Conservation (phyloP, 176 grass and related monocot genomes). For the Bromus sterilis region DNA sequence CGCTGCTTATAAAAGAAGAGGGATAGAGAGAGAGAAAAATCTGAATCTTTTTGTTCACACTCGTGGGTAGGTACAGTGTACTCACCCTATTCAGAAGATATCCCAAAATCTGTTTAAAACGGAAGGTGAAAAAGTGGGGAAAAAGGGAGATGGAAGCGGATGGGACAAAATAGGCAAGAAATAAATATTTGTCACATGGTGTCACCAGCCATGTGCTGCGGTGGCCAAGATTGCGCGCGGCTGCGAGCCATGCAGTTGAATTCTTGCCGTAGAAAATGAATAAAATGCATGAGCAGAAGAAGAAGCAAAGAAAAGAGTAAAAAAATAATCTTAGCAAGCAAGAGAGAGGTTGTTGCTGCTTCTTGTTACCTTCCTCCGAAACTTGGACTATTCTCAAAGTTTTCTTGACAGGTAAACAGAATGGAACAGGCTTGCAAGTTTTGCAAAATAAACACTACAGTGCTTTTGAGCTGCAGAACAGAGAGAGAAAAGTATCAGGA, state of each 20-base stretch:
- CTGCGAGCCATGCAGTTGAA: not conserved
- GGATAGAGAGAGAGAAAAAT: not conserved
- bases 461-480: not conserved
- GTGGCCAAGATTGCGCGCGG: not conserved
- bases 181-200: constrained; percentile 24
- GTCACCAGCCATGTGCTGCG: not conserved
- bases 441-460: not conserved
- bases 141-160: not conserved
- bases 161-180: constrained; percentile 1
- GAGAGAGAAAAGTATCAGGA: not conserved
- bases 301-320: not conserved
- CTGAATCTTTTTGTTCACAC: constrained; percentile 31
- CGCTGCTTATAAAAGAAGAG: not conserved
- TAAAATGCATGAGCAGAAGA: not conserved
- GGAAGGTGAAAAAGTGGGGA: not conserved
- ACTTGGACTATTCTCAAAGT: not conserved
- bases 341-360: not conserved
- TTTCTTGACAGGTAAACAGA: not conserved
- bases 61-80: constrained; percentile 6
- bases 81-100: not conserved
- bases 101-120: not conserved
- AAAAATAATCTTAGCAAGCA: not conserved
- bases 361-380: constrained; percentile 14
- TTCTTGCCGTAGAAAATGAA: constrained; percentile 17
- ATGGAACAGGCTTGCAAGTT: not conserved